Percentiles rank a stretch among this genome's conserved stretches.
These are phyloP conservation scores for Panus rudis DNA, from an alignment of 768 basidiomycete genomes.

Conservation along the genomic window DNA sequence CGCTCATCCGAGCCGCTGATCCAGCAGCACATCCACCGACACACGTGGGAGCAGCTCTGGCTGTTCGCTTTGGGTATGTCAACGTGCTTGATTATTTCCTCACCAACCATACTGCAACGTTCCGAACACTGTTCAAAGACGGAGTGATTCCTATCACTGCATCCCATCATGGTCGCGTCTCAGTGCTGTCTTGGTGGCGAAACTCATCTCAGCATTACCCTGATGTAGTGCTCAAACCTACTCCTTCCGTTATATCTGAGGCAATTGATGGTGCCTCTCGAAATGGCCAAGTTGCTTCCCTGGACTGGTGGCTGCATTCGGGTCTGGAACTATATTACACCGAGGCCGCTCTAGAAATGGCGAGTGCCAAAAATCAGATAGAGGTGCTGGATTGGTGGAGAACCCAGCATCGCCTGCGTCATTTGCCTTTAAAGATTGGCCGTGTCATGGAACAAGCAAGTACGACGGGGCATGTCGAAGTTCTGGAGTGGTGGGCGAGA, in stretches of 20 bases:
- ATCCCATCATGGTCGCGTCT: constrained; percentile 62
- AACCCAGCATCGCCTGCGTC: constrained; percentile 36
- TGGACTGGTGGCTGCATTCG: constrained; percentile 79
- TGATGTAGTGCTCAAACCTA: constrained; percentile 44
- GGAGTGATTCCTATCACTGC: constrained; percentile 74
- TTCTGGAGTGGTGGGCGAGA: constrained; percentile 80
- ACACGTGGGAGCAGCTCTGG: constrained; percentile 56
- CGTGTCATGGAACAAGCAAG: constrained; percentile 83
- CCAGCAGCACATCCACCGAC: constrained; percentile 56
- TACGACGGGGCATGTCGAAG: constrained; percentile 66
- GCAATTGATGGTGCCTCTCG: constrained; percentile 77
- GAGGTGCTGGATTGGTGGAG: constrained; percentile 83
- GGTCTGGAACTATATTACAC: constrained; percentile 66
- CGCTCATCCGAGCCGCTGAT: constrained; percentile 52
- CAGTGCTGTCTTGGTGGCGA: constrained; percentile 81
- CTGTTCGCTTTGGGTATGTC: constrained; percentile 70
- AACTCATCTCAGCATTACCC: constrained; percentile 54
- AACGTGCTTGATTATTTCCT: constrained; percentile 71
- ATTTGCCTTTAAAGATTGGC: constrained; percentile 70
- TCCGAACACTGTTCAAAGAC: constrained; percentile 55
- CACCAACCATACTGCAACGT: constrained; percentile 55
- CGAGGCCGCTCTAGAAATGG: constrained; percentile 72
- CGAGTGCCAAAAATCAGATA: constrained; percentile 73
- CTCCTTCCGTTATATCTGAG: constrained; percentile 50
- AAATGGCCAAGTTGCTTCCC: constrained; percentile 63